Evolutionary conservation across 441 rosid species (phyloP), one percentile per base, ranked within the genome.

Genomic region (Pelargonium cotyledonis): DNA sequence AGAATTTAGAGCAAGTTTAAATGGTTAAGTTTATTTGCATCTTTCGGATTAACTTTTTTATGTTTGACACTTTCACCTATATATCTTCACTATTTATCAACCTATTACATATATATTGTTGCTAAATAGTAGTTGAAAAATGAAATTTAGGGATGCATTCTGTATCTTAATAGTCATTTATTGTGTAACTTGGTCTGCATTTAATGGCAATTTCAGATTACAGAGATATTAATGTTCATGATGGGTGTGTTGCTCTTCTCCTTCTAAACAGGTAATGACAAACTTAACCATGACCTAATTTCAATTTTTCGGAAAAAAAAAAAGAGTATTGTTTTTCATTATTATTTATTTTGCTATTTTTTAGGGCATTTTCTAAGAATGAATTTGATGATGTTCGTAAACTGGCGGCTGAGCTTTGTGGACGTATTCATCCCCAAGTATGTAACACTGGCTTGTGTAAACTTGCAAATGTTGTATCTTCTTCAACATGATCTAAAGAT

Each of bases 321-420:
- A 21, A 21, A 21, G 23, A 5, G 18, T 44, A 73, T 44, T 53
- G 16, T 70, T 65, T 76, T 58, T 76, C 72, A 19, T 69, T 65
- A 67, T 64, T 49, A 6, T 21, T 78, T 38, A 70, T 40, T 72
- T 65, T 43, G 53, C 69, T 43, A 51, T 77, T 41, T 67, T 80
- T 31, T 84, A 91, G 97, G 85, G 92, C 97, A 71, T 83, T 86
- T 84, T 81, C 81, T 68, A 82, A 78, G 75, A 82, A 73, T 38
- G 96, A 94, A 71, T 89, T 83, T 79, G 94, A 91, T 81, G 97
- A 91, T 77, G 95, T 89, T 55, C 76, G 89, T 41, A 94, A 86
- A 82, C 96, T 91, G 68, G 84, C 95, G 53, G 98, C 98, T 67
- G 97, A 94, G 82, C 89, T 94, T 51, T 94, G 89, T 83, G 98